These are phyloP conservation scores for Dittrichia graveolens DNA, from an alignment of 129 eudicot genomes.

Conservation along the genomic window DNA sequence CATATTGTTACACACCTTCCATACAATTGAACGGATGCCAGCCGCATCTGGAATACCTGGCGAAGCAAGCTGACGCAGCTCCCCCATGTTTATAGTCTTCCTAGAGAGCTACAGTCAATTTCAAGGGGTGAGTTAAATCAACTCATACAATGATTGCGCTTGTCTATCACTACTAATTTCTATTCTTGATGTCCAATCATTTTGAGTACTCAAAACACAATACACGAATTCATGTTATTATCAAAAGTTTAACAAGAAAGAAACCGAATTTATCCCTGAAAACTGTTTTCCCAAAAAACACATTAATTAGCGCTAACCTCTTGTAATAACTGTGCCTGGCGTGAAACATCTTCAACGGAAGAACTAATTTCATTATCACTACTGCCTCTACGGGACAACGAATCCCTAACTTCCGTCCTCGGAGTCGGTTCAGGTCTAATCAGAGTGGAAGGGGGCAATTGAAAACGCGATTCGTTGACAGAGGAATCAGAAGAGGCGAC, in stretches of 20 bases:
- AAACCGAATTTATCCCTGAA: not conserved
- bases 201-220: conserved; percentile 6
- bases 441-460: conserved; percentile 30
- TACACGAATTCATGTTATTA: not conserved
- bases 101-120: conserved; percentile 58
- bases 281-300: not conserved
- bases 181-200: no score
- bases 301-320: conserved; percentile 51
- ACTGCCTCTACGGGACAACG: conserved; percentile 38
- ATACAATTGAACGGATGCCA: conserved; percentile 75
- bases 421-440: conserved; percentile 37
- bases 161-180: not conserved
- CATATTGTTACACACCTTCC: conserved; percentile 68
- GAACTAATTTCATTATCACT: conserved; percentile 36
- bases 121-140: not conserved
- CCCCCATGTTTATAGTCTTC: conserved; percentile 80
- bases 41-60: conserved; percentile 88
- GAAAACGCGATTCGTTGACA: conserved; percentile 33
- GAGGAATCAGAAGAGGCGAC: conserved; percentile 31
- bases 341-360: conserved; percentile 57
- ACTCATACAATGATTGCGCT: not conserved
- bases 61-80: conserved; percentile 75
- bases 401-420: conserved; percentile 54
- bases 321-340: conserved; percentile 71
- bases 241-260: not conserved